Evolutionary conservation across 176 grass and related monocot genomes (phyloP).

Genomic region (Avena eriantha): DNA sequence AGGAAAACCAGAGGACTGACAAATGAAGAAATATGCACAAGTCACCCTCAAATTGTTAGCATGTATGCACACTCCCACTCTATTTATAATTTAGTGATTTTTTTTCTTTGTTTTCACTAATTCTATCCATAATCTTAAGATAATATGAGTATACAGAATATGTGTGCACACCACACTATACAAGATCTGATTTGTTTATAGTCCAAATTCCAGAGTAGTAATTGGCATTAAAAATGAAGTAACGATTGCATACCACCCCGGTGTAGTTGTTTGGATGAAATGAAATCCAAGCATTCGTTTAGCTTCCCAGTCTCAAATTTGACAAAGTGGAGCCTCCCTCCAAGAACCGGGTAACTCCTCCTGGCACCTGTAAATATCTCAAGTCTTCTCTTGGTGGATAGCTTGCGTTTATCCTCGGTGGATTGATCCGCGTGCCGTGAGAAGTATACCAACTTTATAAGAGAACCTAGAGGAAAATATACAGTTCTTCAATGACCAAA

Average conservation of each 20-base stretch:
- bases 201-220: not conserved
- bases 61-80: not conserved
- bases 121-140: not conserved
- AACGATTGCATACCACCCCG: constrained; percentile 73
- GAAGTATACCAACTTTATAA: constrained; percentile 98
- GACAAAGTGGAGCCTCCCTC: constrained; percentile 97
- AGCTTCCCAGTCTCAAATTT: constrained; percentile 94
- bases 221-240: not conserved
- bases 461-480: constrained; percentile 65
- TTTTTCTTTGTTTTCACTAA: not conserved
- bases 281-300: constrained; percentile 92
- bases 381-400: constrained; percentile 81
- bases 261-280: constrained; percentile 98
- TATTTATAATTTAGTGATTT: not conserved
- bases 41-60: constrained; percentile 12
- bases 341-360: constrained; percentile 92
- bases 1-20: not conserved
- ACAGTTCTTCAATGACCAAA: constrained; percentile 16
- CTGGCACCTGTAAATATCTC: constrained; percentile 72
- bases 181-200: constrained; percentile 16
- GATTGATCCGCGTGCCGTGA: constrained; percentile 74
- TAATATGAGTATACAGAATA: not conserved
- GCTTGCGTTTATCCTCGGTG: constrained; percentile 71
- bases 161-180: not conserved
- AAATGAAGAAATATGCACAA: not conserved